Base-by-base conservation (phyloP, 164 flowering plant genomes). In the Nymphaea colorata region DNA sequence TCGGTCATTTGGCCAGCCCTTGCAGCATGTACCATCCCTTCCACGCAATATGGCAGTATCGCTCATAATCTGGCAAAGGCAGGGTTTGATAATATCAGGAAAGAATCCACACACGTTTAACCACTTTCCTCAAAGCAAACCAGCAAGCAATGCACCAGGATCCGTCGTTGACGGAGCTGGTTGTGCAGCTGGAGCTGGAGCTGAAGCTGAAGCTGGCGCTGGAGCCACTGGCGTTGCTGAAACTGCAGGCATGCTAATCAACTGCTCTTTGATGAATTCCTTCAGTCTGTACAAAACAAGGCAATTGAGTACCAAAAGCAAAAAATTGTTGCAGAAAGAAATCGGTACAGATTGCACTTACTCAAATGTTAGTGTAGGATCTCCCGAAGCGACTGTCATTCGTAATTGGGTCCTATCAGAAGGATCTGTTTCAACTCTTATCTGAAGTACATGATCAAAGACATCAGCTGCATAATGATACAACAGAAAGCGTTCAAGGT, bases 381-480 rank as follows among this genome's bases (percentile, higher is more conserved):
- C 96, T 68, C 96, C 98, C 3, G 99, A 86, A 41, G 89, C 91
- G 76, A 87, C 82, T 63, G 99, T 95, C 91, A 95, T 85, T 5
- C 99, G 91, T 72, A 95, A 82, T 72, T 95, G 99, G 18, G 97
- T 92, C 82, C 97, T 81, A 71, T 95, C 99, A 43, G 98, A 89
- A 65, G 99, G 99, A 77, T 95, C 99, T 57, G 99, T 95, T 80
- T 95, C 99, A 71, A 95, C 76, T 82, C 99, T 84, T 8, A 82
- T 59, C 99, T 95, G 87, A 42, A 73, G 60, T 72, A 25, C 36
- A 25, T 0, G 36, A 25, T 25, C 36, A 1, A 25, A 25, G 36
- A 25, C 36, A 25, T 25, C 0, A 25, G 36, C 36, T 25, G 36
- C 36, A 25, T 25, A 25, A 25, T 25, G 36, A 25, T 0, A 25